These are phyloP conservation scores for Blastocystis sp. DNA, from an alignment of 352 stramenopile species.

Conservation along the genomic window DNA sequence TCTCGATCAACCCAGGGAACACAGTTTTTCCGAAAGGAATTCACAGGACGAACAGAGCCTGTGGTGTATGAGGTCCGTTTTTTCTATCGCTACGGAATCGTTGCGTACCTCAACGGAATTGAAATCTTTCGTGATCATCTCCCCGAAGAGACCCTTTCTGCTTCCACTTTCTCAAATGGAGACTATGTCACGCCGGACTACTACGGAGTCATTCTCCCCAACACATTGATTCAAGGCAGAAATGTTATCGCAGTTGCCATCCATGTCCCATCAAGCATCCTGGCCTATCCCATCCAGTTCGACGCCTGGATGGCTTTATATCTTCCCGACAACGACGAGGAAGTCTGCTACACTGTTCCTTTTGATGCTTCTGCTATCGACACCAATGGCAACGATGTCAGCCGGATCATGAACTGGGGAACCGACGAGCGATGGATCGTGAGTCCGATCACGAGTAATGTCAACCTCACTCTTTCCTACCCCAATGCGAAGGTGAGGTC, in stretches of 20 bases:
- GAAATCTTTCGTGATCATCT: slow-evolving; percentile 22
- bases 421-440: not conserved
- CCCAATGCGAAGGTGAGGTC: not conserved
- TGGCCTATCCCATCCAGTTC: not conserved
- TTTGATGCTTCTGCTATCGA: not conserved
- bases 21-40: not conserved
- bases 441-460: not conserved
- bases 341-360: not conserved
- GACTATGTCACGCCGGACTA: not conserved
- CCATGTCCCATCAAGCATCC: not conserved
- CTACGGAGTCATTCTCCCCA: not conserved
- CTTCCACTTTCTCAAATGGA: not conserved
- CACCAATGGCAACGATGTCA: not conserved
- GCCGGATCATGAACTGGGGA: not conserved
- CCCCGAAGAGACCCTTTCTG: not conserved
- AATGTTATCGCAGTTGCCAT: not conserved
- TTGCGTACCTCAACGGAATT: not conserved
- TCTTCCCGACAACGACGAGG: not conserved
- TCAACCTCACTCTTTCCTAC: not conserved
- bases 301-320: not conserved
- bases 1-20: not conserved
- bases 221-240: not conserved
- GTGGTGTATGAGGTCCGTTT: not conserved
- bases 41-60: not conserved
- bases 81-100: not conserved